phyloP scores from a whole-genome alignment of 352 stramenopile genomes.

The Globisporangium acanthophoron region DNA sequence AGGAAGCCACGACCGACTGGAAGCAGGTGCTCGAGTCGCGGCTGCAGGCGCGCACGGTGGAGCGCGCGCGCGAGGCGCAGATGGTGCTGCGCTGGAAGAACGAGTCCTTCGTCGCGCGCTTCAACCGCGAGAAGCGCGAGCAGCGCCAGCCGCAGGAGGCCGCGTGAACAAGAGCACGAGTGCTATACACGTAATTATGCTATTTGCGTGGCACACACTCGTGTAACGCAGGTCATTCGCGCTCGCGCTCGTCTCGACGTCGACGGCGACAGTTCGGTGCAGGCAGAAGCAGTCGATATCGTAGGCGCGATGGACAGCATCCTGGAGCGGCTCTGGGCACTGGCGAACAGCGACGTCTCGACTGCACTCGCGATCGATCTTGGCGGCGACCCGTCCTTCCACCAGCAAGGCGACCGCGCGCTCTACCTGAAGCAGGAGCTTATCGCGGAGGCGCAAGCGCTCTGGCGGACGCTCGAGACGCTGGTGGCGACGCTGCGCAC shows the following conservation, averaged over 20 bases:
- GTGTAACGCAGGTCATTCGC: too few species aligned
- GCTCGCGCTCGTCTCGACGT: too few species aligned
- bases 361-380: conserved; percentile 4
- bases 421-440: conserved; percentile 9
- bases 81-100: conserved; percentile 61
- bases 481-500: conserved; percentile 29
- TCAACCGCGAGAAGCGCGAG: conserved; percentile 77
- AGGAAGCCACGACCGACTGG: conserved; percentile 67
- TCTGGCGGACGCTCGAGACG: conserved; percentile 53
- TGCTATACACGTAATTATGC: not conserved
- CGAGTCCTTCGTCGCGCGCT: conserved; percentile 73
- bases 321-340: conserved; percentile 33
- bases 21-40: conserved; percentile 44
- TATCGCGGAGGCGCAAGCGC: conserved; percentile 33
- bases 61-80: conserved; percentile 40
- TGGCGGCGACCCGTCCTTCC: not conserved
- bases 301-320: conserved; percentile 29
- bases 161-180: not conserved
- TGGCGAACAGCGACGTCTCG: conserved; percentile 23
- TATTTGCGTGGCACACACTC: not conserved
- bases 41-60: conserved; percentile 42
- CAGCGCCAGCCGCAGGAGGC: conserved; percentile 20
- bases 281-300: too few species aligned
- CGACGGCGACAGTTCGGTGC: too few species aligned
- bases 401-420: too few species aligned